These are phyloP conservation scores for Aplosporella prunicola DNA, from an alignment of 2,329 filamentous ascomycete genomes.

Conservation along the genomic window DNA sequence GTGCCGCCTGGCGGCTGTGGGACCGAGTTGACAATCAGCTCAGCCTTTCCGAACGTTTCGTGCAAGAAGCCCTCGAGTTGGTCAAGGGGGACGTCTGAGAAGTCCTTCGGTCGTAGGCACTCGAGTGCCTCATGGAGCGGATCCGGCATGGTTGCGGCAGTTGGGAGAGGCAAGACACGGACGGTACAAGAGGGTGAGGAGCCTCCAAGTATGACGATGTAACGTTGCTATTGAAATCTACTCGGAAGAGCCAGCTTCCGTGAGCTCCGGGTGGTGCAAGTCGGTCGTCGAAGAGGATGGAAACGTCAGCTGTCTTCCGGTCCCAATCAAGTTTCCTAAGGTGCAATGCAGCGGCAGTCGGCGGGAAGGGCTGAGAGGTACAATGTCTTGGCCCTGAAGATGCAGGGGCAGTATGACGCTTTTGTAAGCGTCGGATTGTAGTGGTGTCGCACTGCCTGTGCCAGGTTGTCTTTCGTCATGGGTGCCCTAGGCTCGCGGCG, in stretches of 20 bases:
- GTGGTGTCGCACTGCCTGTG: constrained; percentile 2
- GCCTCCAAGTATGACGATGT: no score
- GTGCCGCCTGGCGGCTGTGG: constrained; percentile 47
- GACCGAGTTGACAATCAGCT: constrained; percentile 67
- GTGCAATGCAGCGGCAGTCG: no score
- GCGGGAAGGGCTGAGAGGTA: no score
- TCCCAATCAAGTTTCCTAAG: no score
- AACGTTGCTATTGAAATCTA: no score
- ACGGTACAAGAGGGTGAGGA: no score
- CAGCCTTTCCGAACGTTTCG: constrained; percentile 44
- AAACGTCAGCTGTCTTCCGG: no score
- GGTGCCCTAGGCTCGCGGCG: constrained; percentile 2
- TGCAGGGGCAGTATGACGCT: not conserved
- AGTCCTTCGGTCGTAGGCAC: constrained; percentile 35
- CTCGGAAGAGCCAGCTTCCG: constrained; percentile 6
- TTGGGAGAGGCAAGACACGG: not conserved
- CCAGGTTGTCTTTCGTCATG: constrained; percentile 5
- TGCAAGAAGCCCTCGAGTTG: constrained; percentile 32
- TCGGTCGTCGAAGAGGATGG: no score
- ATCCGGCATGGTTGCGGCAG: constrained; percentile 4
- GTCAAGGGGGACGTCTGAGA: constrained; percentile 35
- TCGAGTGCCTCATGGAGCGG: constrained; percentile 38
- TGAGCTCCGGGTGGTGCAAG: constrained; percentile 6
- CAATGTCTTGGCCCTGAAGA: no score
- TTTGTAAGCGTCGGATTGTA: no score